Evolutionary conservation across 345 rosid species (phyloP), one percentile per base, ranked within the genome.

Genomic region (Draba incana): DNA sequence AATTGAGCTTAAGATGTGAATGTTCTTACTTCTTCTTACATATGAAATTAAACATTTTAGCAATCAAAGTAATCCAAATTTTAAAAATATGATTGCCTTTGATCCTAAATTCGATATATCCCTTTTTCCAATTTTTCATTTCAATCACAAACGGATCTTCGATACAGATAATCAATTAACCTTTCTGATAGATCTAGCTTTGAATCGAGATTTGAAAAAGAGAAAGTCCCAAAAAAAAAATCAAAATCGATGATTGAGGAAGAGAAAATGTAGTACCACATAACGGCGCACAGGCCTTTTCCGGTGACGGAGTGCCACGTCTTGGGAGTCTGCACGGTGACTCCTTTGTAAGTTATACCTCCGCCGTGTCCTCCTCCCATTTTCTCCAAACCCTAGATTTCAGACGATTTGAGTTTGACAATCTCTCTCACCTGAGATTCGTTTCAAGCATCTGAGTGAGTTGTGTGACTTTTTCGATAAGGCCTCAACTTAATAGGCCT

Each of bases 301-400:
- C 98, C 97, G 59, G 97, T 88, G 69, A 86, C 85, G 50, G 67
- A 57, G 74, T 92, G 97, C 95, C 97, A 92, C 65, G 92, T 79
- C 87, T 89, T 92, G 0, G 96, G 94, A 15, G 80, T 80, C 35
- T 89, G 96, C 23, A 92, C 23, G 8, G 92, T 80, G 58, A 92
- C 31, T 27, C 96, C 96, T 72, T 89, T 89, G 89, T 81, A 87
- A 4, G 83, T 83, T 10, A 80, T 69, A 57, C 88, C 66, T 15
- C 79, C 86, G 57, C 87, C 97, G 56, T 88, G 92, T n/a, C 84
- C 86, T 45, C 88, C 93, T 13, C 88, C 96, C 66, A 79, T 92
- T 88, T 69, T 85, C 71, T 75, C 77, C 35, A 65, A 61, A 57
- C 66, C 39, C 66, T 59, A 76, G 74, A 46, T 71, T 74, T 66